Conservation (phyloP, 2,329 filamentous ascomycete species). For the Microdochium paspali region DNA sequence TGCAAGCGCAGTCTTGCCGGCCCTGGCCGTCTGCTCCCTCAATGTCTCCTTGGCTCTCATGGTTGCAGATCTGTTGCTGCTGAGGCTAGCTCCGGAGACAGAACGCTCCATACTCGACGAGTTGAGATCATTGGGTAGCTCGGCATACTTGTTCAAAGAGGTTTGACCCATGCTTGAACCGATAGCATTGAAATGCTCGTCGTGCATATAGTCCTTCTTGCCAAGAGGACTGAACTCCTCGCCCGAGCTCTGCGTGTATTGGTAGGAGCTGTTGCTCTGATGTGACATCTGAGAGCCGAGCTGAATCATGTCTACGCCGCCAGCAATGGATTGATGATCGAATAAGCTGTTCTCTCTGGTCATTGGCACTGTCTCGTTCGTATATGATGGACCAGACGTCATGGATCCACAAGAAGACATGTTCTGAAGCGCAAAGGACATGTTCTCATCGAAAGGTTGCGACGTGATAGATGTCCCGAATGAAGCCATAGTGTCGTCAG, state of each 20-base stretch:
- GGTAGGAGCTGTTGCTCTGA: conserved; percentile 12
- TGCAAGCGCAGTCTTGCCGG: conserved; percentile 25
- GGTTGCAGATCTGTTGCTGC: conserved; percentile 34
- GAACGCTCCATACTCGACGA: conserved; percentile 37
- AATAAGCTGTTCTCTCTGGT: conserved; percentile 21
- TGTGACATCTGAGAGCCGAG: conserved; percentile 22
- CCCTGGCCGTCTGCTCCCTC: conserved; percentile 33
- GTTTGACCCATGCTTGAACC: conserved; percentile 23
- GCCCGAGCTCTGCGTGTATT: conserved; percentile 10
- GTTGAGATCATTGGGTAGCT: conserved; percentile 15
- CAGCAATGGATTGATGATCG: conserved; percentile 16
- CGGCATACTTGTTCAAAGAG: conserved; percentile 18
- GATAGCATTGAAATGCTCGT: conserved; percentile 23
- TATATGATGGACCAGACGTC: conserved; percentile 20
- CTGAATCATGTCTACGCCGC: conserved; percentile 20
- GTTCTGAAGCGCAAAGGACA: conserved; percentile 12
- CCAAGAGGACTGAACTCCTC: conserved; percentile 13
- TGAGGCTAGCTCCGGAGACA: conserved; percentile 30
- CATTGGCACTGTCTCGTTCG: conserved; percentile 18
- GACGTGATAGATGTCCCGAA: conserved; percentile 7
- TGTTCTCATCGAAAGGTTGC: conserved; percentile 4
- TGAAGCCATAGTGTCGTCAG: conserved; percentile 7
- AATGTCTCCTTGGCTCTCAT: conserved; percentile 38
- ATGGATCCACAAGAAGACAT: conserved; percentile 24
- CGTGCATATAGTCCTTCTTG: conserved; percentile 13